These are phyloP conservation scores for Fusarium sp. DNA, from an alignment of 2,329 filamentous ascomycete species.

Conservation along the genomic window DNA sequence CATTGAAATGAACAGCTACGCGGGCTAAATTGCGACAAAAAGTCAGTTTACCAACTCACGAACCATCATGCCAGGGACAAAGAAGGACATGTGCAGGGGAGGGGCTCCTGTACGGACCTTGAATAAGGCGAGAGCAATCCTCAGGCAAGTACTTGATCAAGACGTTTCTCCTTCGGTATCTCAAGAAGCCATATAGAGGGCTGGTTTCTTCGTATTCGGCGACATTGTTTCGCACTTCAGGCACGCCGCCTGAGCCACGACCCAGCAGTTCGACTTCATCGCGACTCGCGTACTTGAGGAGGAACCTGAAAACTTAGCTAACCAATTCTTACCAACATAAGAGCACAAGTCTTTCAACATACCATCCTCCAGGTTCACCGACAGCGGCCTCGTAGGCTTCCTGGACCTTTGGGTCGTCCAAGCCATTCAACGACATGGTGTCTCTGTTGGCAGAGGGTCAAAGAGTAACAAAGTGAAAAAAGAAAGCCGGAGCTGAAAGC, in stretches of 20 bases:
- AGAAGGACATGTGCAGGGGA: neutral
- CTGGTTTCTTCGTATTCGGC: conserved; percentile 83
- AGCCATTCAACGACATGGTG: conserved; percentile 93
- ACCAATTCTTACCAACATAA: neutral
- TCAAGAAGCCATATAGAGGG: conserved; percentile 90
- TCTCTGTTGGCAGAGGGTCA: conserved; percentile 37
- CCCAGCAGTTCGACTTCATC: conserved; percentile 86
- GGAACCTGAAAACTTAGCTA: conserved; percentile 73
- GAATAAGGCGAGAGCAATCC: conserved; percentile 87
- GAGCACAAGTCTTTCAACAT: conserved; percentile 51
- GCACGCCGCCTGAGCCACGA: conserved; percentile 82
- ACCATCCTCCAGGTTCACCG: conserved; percentile 94
- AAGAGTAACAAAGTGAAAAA: conserved; percentile 13
- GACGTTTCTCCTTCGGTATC: conserved; percentile 89
- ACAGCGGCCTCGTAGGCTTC: conserved; percentile 85
- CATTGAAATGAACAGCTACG: conserved; percentile 77
- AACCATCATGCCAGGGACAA: neutral
- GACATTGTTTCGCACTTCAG: conserved; percentile 83
- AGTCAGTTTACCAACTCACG: conserved; percentile 26
- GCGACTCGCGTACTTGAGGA: conserved; percentile 89
- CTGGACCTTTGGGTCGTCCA: conserved; percentile 82
- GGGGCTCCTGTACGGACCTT: conserved; percentile 72
- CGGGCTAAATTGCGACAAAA: conserved; percentile 68
- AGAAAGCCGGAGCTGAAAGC: conserved; percentile 7
- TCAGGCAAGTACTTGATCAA: conserved; percentile 93